Conservation (phyloP, 2,329 filamentous ascomycete species). For the Colletotrichum sp. region DNA sequence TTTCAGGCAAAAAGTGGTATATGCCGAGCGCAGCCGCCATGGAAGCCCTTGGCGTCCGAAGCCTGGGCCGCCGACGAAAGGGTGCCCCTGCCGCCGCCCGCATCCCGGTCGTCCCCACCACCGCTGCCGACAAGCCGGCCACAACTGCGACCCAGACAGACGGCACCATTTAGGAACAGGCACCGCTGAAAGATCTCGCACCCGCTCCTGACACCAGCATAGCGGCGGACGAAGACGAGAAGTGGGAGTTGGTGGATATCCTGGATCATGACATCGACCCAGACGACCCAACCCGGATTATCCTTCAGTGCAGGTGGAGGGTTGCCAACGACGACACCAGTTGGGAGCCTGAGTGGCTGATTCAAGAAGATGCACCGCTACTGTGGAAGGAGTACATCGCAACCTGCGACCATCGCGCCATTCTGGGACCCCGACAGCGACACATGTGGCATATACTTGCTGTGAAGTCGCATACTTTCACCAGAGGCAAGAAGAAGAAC, state of each 20-base stretch:
- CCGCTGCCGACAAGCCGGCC: not conserved
- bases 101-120: not conserved
- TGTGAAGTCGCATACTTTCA: not conserved
- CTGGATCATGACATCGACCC: not conserved
- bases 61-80: not conserved
- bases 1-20: not conserved
- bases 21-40: not conserved
- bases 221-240: not conserved
- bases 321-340: not conserved
- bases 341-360: not conserved
- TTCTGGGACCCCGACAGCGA: not conserved
- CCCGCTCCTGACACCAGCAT: not conserved
- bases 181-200: no score
- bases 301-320: not conserved
- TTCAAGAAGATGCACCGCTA: not conserved
- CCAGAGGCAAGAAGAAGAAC: not conserved
- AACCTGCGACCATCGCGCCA: not conserved
- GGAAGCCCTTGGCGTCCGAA: not conserved
- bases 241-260: not conserved
- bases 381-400: not conserved
- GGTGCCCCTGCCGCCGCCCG: not conserved
- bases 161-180: not conserved
- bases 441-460: not conserved
- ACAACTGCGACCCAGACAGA: not conserved
- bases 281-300: not conserved